Conservation (phyloP, 768 basidiomycete species). For the Grammothele lineata region DNA sequence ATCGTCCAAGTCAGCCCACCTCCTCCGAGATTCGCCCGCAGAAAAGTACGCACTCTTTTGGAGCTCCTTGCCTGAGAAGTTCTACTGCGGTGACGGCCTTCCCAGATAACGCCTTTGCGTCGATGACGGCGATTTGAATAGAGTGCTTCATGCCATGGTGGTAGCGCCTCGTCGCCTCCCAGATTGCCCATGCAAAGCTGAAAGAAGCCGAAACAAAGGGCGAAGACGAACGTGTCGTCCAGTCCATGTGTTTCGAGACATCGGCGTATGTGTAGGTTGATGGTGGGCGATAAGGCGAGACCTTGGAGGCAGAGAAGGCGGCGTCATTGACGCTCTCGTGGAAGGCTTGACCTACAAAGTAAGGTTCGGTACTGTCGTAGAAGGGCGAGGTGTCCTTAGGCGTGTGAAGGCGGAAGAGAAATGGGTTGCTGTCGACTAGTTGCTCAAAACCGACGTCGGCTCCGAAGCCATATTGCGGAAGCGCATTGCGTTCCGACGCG, state of each 20-base stretch:
- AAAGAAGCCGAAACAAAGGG: conserved; percentile 74
- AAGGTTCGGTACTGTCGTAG: conserved; percentile 52
- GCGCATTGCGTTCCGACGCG: conserved; percentile 23
- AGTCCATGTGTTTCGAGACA: conserved; percentile 68
- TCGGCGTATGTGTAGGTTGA: conserved; percentile 48
- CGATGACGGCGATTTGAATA: conserved; percentile 75
- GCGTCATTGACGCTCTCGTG: conserved; percentile 31
- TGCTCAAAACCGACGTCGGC: conserved; percentile 56
- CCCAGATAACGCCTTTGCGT: conserved; percentile 53
- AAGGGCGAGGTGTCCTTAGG: conserved; percentile 56
- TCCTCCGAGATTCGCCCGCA: too few relatives aligned
- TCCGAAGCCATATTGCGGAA: conserved; percentile 75
- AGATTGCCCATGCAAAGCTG: conserved; percentile 78
- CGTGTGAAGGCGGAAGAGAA: conserved; percentile 78
- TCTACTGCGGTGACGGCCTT: conserved; percentile 64
- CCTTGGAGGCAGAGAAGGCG: conserved; percentile 21
- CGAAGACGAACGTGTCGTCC: conserved; percentile 69
- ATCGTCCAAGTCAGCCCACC: too few relatives aligned
- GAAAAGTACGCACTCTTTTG: conserved; percentile 47
- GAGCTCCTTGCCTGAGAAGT: conserved; percentile 47
- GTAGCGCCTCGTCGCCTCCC: conserved; percentile 78
- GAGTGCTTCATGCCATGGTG: conserved; percentile 69
- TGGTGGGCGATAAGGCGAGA: conserved; percentile 24
- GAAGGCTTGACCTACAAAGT: conserved; percentile 67
- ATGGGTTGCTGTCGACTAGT: conserved; percentile 61